Percentiles rank a stretch among this genome's conserved stretches.
phyloP scores from a whole-genome alignment of 257 asterid species.

The Fraxinus americana region DNA sequence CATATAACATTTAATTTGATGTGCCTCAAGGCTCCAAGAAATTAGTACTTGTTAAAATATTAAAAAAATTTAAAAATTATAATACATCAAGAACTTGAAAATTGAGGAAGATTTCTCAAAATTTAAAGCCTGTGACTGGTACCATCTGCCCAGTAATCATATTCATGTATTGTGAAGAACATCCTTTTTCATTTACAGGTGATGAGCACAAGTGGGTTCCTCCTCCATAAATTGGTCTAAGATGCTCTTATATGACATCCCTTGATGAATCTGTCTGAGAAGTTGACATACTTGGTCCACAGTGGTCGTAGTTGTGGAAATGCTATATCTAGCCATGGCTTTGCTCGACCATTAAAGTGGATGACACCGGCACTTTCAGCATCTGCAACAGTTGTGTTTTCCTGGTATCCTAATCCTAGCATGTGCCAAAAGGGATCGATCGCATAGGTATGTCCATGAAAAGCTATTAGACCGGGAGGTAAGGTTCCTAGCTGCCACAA shows the following conservation, averaged over 20 bases:
- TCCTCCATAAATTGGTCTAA: constrained; percentile 38
- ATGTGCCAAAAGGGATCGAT: constrained; percentile 95
- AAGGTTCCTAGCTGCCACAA: constrained; percentile 97
- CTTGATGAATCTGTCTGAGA: constrained; percentile 77
- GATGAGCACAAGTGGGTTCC: constrained; percentile 26
- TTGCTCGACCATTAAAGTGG: constrained; percentile 95
- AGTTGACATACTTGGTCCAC: constrained; percentile 78
- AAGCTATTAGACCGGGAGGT: constrained; percentile 94
- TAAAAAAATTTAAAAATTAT: constrained; percentile 18
- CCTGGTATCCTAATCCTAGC: constrained; percentile 97
- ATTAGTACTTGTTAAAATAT: constrained; percentile 10
- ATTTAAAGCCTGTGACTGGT: constrained; percentile 38
- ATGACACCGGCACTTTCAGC: constrained; percentile 83
- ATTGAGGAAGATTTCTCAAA: constrained; percentile 44
- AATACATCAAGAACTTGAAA: constrained; percentile 33
- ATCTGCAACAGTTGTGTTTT: constrained; percentile 63
- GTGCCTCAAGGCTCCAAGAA: constrained; percentile 11
- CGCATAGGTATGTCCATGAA: constrained; percentile 71
- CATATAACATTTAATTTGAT: background rate
- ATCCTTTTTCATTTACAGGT: constrained; percentile 47
- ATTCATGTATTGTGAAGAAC: constrained; percentile 28
- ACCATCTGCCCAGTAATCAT: constrained; percentile 30
- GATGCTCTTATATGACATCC: constrained; percentile 74
- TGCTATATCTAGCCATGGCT: constrained; percentile 99
- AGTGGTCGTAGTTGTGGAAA: constrained; percentile 78